Percentiles rank a stretch among this genome's conserved stretches.
Conservation (phyloP, 495 filamentous ascomycete genomes). For the Trichoderma erinaceum region DNA sequence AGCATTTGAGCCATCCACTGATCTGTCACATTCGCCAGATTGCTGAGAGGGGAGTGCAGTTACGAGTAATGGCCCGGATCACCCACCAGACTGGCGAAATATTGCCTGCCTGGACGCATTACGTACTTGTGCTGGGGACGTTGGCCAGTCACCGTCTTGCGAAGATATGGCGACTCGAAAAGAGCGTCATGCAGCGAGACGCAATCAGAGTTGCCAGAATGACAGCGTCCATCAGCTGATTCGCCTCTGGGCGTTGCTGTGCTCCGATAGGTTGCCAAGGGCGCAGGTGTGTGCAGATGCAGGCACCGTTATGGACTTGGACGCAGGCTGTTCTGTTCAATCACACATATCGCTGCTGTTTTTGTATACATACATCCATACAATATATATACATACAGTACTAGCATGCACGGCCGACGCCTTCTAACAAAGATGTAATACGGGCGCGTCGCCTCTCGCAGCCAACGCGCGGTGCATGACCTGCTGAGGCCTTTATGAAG, state of each 20-base stretch:
- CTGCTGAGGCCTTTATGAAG: background rate
- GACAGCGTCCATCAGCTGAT: background rate
- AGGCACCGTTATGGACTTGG: background rate
- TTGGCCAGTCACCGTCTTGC: background rate
- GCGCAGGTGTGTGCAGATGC: background rate
- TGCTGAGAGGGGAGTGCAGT: background rate
- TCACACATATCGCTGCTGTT: too few species aligned
- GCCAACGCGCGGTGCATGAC: background rate
- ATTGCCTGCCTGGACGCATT: background rate
- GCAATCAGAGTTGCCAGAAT: slow-evolving; percentile 2
- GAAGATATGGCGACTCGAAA: background rate
- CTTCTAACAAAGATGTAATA: background rate
- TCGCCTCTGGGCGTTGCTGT: background rate
- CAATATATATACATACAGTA: background rate
- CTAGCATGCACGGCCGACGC: background rate
- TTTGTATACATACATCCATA: too few species aligned
- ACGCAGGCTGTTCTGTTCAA: too few species aligned
- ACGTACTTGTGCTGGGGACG: background rate
- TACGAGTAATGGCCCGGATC: slow-evolving; percentile 1
- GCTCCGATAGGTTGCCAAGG: background rate
- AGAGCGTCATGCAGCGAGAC: background rate
- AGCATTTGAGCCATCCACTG: too few species aligned
- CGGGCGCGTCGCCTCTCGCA: background rate
- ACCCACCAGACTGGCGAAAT: background rate
- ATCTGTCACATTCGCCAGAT: background rate